These are phyloP conservation scores for Xylariaceae sp. DNA, from an alignment of 2,329 filamentous ascomycete genomes.

Conservation along the genomic window DNA sequence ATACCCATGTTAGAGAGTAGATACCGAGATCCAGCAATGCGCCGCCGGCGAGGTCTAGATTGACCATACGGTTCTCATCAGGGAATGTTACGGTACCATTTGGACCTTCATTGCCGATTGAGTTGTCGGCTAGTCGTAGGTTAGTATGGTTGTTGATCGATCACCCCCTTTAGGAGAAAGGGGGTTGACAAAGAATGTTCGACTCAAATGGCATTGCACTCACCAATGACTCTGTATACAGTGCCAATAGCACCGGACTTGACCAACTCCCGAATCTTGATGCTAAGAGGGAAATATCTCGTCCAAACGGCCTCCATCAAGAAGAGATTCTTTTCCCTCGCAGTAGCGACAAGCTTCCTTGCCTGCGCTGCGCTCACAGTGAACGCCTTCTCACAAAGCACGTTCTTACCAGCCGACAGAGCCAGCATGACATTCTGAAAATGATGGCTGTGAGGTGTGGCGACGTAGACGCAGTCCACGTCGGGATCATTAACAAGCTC, in stretches of 20 bases:
- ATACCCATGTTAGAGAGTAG: constrained; percentile 86
- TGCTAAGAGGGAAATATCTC: constrained; percentile 77
- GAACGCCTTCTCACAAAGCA: constrained; percentile 87
- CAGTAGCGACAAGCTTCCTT: constrained; percentile 64
- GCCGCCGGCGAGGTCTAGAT: constrained; percentile 75
- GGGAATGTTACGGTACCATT: constrained; percentile 54
- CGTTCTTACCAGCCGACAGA: constrained; percentile 76
- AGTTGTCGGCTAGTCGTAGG: constrained; percentile 48
- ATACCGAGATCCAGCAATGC: constrained; percentile 80
- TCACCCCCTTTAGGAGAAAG: no score
- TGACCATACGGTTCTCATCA: constrained; percentile 70
- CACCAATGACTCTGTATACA: constrained; percentile 55
- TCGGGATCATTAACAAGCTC: constrained; percentile 73
- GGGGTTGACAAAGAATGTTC: no score
- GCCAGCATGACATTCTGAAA: constrained; percentile 88
- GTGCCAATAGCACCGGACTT: constrained; percentile 50
- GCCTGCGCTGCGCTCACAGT: constrained; percentile 78
- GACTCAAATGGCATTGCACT: constrained; percentile 17
- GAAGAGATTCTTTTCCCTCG: constrained; percentile 66
- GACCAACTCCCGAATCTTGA: constrained; percentile 65
- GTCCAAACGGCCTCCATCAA: constrained; percentile 91
- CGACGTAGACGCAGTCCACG: constrained; percentile 82
- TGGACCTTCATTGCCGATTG: constrained; percentile 53
- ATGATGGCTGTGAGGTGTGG: constrained; percentile 87
- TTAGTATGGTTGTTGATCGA: constrained; percentile 6